Base-by-base conservation (phyloP, 75 land plant species). In the Cupressus sempervirens region DNA sequence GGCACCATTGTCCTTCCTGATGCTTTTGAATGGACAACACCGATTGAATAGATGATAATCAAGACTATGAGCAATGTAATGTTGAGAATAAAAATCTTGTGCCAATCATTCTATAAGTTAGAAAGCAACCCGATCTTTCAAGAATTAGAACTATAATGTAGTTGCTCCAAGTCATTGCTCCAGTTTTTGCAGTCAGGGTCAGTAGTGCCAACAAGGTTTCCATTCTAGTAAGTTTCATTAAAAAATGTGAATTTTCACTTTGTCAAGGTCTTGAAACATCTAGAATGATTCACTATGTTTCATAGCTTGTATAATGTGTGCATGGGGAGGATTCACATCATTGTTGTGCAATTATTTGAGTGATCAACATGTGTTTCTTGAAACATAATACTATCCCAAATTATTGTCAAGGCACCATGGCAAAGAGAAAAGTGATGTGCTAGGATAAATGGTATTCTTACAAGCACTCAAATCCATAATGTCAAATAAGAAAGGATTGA, bases 261-360 rank as follows among this genome's bases (percentile, higher is more conserved):
- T 3, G 83, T 58, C 3, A 93, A 92, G 29, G 95, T 93, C 86
- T 92, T 92, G 91, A 93, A 93, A 86, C 95, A 93, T 83, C 95
- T 92, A 1, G 93, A 90, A 93, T 93, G n/a, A n/a, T n/a, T n/a
- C n/a, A n/a, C n/a, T n/a, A n/a, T n/a, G n/a, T n/a, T n/a, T n/a
- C n/a, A n/a, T n/a, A n/a, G n/a, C n/a, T n/a, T n/a, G n/a, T n/a
- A n/a, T n/a, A n/a, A n/a, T n/a, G n/a, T n/a, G n/a, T n/a, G n/a
- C n/a, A n/a, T n/a, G n/a, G n/a, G n/a, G n/a, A n/a, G n/a, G n/a
- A n/a, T n/a, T n/a, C n/a, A n/a, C n/a, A n/a, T n/a, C n/a, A n/a
- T n/a, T n/a, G n/a, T n/a, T n/a, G n/a, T n/a, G n/a, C n/a, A n/a
- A n/a, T n/a, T n/a, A n/a, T n/a, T n/a, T n/a, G n/a, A n/a, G n/a